Percentiles rank a stretch among this genome's conserved stretches.
Conservation (phyloP, 495 filamentous ascomycete genomes). For the Pyronema omphalodes region DNA sequence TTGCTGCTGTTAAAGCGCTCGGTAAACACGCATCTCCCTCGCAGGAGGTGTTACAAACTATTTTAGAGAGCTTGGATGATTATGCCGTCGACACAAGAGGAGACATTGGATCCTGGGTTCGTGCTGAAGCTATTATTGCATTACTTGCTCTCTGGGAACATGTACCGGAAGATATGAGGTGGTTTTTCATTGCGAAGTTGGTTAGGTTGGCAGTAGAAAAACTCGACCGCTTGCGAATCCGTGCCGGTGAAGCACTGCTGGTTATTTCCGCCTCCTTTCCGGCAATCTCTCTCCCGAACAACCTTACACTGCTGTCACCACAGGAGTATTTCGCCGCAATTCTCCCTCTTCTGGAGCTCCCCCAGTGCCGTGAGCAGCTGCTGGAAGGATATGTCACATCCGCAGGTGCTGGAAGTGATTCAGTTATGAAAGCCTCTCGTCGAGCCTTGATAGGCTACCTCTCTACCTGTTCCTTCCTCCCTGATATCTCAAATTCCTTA, state of each 20-base stretch:
- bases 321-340: slow-evolving; percentile 34
- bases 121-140: slow-evolving; percentile 56
- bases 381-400: slow-evolving; percentile 65
- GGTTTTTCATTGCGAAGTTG: slow-evolving; percentile 27
- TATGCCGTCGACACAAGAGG: slow-evolving; percentile 75
- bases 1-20: slow-evolving; percentile 15
- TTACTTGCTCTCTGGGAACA: slow-evolving; percentile 19
- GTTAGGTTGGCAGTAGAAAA: slow-evolving; percentile 66
- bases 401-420: slow-evolving; percentile 67
- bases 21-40: background rate
- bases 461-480: slow-evolving; percentile 18
- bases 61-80: slow-evolving; percentile 49
- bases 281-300: no score
- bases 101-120: slow-evolving; percentile 70
- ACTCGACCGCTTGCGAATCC: slow-evolving; percentile 63
- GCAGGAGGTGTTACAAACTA: slow-evolving; percentile 27
- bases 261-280: slow-evolving; percentile 19
- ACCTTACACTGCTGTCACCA: slow-evolving; percentile 25
- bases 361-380: slow-evolving; percentile 25
- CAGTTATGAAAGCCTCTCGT: slow-evolving; percentile 54
- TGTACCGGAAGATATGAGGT: slow-evolving; percentile 1
- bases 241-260: slow-evolving; percentile 36
- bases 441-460: slow-evolving; percentile 40
- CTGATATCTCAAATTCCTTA: slow-evolving; percentile 25
- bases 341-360: slow-evolving; percentile 26